phyloP scores from a whole-genome alignment of 768 basidiomycete species.

The Tricholoma terreum region DNA sequence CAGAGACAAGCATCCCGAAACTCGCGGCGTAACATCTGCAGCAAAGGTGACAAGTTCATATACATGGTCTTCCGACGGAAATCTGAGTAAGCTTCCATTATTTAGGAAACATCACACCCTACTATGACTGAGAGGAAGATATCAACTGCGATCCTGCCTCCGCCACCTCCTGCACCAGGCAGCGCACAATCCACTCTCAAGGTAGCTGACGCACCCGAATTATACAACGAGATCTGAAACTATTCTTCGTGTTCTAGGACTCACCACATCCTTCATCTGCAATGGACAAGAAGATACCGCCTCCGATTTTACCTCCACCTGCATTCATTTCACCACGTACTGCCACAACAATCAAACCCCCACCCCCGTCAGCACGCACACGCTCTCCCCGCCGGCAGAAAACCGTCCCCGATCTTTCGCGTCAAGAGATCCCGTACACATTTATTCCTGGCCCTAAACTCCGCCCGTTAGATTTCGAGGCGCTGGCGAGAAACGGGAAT shows the following conservation, averaged over 20 bases:
- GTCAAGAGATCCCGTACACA: background rate
- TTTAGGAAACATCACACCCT: background rate
- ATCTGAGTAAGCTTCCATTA: background rate
- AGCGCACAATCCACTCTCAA: background rate
- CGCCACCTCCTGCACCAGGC: background rate
- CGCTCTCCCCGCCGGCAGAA: slow-evolving; percentile 1
- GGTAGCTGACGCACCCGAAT: background rate
- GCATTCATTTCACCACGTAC: background rate
- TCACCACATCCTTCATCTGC: background rate
- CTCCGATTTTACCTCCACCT: background rate
- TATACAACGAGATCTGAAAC: background rate
- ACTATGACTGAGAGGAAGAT: background rate
- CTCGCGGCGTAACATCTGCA: background rate
- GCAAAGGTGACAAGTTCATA: background rate
- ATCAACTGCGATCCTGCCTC: background rate
- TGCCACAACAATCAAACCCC: background rate
- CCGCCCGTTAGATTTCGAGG: background rate
- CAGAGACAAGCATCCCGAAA: background rate
- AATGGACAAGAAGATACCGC: background rate
- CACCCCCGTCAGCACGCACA: background rate
- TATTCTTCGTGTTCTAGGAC: background rate
- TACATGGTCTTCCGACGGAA: background rate
- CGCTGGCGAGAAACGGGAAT: background rate
- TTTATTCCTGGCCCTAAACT: background rate
- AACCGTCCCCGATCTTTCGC: background rate